These are phyloP conservation scores for Cryphonectria naterciae DNA, from an alignment of 2,329 filamentous ascomycete species.

Conservation along the genomic window DNA sequence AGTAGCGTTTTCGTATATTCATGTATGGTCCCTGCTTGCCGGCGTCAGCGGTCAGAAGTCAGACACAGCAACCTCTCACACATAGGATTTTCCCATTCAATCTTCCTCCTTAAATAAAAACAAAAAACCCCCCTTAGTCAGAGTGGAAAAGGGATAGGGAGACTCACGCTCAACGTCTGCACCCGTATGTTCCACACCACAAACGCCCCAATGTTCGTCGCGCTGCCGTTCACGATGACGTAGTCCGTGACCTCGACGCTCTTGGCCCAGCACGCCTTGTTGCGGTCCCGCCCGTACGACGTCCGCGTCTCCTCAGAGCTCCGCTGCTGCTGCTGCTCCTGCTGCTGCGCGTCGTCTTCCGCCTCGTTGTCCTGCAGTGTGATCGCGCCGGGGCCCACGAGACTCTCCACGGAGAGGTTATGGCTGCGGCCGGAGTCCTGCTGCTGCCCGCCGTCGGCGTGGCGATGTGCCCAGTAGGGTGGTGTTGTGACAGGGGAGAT, in stretches of 20 bases:
- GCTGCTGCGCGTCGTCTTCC: slow-evolving; percentile 43
- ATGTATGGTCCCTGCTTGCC: slow-evolving; percentile 59
- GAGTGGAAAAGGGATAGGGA: background rate
- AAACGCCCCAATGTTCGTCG: slow-evolving; percentile 77
- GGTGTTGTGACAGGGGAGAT: slow-evolving; percentile 41
- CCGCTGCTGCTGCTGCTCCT: background rate
- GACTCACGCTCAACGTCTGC: slow-evolving; percentile 77
- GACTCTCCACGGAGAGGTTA: slow-evolving; percentile 53
- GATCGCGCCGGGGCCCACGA: slow-evolving; percentile 58
- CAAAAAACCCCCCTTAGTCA: no score
- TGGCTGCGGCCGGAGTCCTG: slow-evolving; percentile 42
- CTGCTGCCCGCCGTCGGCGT: slow-evolving; percentile 36
- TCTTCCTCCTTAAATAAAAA: no score
- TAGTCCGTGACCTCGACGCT: slow-evolving; percentile 64
- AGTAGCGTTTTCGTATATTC: slow-evolving; percentile 76
- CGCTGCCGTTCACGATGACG: slow-evolving; percentile 59
- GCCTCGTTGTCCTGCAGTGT: slow-evolving; percentile 66
- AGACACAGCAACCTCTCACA: background rate
- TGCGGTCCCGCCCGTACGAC: slow-evolving; percentile 43
- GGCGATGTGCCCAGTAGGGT: slow-evolving; percentile 49
- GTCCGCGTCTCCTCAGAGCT: slow-evolving; percentile 26
- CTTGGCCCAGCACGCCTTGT: slow-evolving; percentile 66
- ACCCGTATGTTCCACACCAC: slow-evolving; percentile 93
- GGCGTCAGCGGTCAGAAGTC: background rate
- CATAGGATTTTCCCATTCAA: no score